Base-by-base conservation (phyloP, 2,329 filamentous ascomycete species). In the Drechslera avenae region DNA sequence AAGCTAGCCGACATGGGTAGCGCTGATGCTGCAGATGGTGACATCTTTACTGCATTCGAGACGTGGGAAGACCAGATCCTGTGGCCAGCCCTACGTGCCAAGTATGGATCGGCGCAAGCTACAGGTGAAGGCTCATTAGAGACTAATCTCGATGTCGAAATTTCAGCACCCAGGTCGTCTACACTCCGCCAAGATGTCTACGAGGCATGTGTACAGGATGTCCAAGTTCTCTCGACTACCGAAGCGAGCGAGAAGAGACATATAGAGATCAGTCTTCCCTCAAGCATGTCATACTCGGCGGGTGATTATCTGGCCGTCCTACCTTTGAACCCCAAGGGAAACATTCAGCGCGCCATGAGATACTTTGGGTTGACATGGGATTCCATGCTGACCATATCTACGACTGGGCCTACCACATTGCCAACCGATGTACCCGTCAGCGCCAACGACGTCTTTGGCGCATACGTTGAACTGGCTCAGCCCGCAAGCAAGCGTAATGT, bases 261-360 rank as follows among this genome's bases (percentile, higher is more conserved):
- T 50, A 74, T 79, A 19, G 75, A 78, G 51, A 69, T 79, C 48
- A 69, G 73, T 41, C 63, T 79, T 6, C 77, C 77, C 1, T 72
- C 71, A 1, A 73, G 69, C 6, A 74, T 84, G 77, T 80, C 79
- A 0, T 93, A 92, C 72, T 80, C 82, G 32, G 82, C 86, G 2
- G 90, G 89, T 12, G 89, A 93, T 66, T 93, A 94, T 67, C 80
- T 93, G 0, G 86, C 87, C 0, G 78, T 91, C 2, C 76, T 91
- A 1, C 89, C 89, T 0, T 73, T 89, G 23, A 93, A 93, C 67
- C 84, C 85, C 1, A 78, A 79, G 37, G 73, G 80, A 23, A 84
- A 78, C 8, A 82, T 92, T 2, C 78, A 80, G 4, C 80, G 87
- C 7, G 87, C 83, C 0, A 83, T 91, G 73, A 76, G 75, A 14